A percentile compares a stretch with the other conserved stretches of the same genome.
These are phyloP conservation scores for Mytilinidion resinicola DNA, from an alignment of 495 filamentous ascomycete species.

Conservation along the genomic window DNA sequence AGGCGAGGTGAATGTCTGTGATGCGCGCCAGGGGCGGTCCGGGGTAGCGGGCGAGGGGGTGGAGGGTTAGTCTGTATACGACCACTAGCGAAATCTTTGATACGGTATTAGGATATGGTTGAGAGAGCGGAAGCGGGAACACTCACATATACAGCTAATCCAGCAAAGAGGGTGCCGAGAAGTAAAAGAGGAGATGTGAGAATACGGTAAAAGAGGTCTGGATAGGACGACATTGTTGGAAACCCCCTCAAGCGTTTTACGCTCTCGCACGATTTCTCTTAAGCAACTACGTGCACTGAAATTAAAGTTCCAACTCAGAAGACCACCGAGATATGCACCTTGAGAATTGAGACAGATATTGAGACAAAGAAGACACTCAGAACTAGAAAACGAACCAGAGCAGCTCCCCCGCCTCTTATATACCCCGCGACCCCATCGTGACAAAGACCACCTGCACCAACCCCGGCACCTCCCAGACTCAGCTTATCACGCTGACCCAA, in stretches of 20 bases:
- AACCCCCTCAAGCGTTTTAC: neutral
- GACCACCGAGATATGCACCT: no score
- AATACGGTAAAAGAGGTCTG: neutral
- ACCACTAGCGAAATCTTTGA: conserved; percentile 6
- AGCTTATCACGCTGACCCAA: no score
- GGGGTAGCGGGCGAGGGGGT: conserved; percentile 31
- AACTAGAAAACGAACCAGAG: no score
- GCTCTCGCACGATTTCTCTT: no score
- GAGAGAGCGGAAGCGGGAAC: neutral
- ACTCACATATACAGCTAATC: neutral
- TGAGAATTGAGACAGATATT: no score
- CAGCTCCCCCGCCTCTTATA: no score
- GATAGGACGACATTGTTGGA: neutral
- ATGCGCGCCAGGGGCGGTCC: conserved; percentile 28
- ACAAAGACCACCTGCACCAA: no score
- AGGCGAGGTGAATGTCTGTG: conserved; percentile 27
- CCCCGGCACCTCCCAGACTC: no score
- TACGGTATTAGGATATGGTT: neutral
- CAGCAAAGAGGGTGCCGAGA: neutral
- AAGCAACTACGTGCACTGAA: no score
- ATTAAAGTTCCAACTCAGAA: no score
- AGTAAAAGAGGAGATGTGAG: neutral
- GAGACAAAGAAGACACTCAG: no score
- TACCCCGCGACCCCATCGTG: no score
- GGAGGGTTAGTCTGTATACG: conserved; percentile 30